A percentile compares a stretch with the other conserved stretches of the same genome.
Conservation (phyloP, 2,329 filamentous ascomycete species). For the Geosmithia putterillii region DNA sequence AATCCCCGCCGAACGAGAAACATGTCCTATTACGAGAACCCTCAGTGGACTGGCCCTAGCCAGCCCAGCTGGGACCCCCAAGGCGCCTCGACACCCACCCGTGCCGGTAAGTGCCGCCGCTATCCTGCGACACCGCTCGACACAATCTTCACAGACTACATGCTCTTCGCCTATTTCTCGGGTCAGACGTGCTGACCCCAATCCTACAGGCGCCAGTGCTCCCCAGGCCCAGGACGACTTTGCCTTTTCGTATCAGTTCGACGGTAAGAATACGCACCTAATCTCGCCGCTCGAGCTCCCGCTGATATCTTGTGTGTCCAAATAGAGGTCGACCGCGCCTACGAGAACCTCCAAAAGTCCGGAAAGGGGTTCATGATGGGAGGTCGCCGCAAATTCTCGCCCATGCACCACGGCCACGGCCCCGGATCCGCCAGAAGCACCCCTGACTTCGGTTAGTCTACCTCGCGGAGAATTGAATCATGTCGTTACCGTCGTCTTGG, state of each 20-base stretch:
- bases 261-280: slow-evolving; percentile 48
- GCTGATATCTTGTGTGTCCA: neutral
- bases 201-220: slow-evolving; percentile 55
- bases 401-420: slow-evolving; percentile 4
- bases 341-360: slow-evolving; percentile 93
- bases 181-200: slow-evolving; percentile 4
- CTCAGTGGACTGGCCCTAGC: slow-evolving; percentile 21
- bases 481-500: neutral
- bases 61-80: slow-evolving; percentile 33
- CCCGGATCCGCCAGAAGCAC: slow-evolving; percentile 6
- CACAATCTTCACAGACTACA: too few relatives aligned
- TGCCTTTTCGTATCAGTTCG: slow-evolving; percentile 79
- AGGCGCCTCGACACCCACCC: slow-evolving; percentile 24
- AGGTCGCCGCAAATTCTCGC: slow-evolving; percentile 68
- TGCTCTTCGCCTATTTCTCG: neutral
- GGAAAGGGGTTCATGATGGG: slow-evolving; percentile 74
- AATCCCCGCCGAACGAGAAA: slow-evolving; percentile 3
- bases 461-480: neutral
- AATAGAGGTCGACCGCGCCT: slow-evolving; percentile 86
- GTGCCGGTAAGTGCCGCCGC: slow-evolving; percentile 19
- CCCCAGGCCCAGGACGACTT: slow-evolving; percentile 63
- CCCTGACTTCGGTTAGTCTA: slow-evolving; percentile 13
- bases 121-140: neutral
- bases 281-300: neutral
- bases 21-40: slow-evolving; percentile 35